phyloP scores from a whole-genome alignment of 352 stramenopile genomes.

The Pythium angustatum region DNA sequence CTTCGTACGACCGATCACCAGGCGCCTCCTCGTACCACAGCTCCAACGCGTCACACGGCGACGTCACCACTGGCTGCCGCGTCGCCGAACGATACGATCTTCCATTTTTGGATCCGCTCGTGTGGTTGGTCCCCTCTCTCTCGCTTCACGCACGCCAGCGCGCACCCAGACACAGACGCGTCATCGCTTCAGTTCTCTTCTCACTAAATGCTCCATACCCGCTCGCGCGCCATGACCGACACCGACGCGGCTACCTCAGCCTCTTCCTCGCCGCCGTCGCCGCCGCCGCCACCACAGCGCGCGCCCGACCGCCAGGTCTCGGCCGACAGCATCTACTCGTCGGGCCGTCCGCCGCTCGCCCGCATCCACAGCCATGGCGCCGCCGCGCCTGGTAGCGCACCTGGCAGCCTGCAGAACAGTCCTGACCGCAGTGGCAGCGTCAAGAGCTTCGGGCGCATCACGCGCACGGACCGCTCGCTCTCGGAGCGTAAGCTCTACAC shows the following conservation, averaged over 20 bases:
- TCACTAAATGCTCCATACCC: neutral
- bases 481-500: slow-evolving; percentile 80
- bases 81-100: neutral
- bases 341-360: slow-evolving; percentile 14
- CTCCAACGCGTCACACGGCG: slow-evolving; percentile 4
- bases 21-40: neutral
- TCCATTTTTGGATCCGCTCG: slow-evolving; percentile 10
- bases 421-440: slow-evolving; percentile 10
- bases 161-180: neutral
- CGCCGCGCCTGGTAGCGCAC: slow-evolving; percentile 21
- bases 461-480: slow-evolving; percentile 37
- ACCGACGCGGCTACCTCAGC: neutral
- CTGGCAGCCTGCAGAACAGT: slow-evolving; percentile 29
- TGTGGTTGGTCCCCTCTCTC: no score
- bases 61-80: slow-evolving; percentile 8
- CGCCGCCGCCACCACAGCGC: slow-evolving; percentile 14
- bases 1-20: neutral
- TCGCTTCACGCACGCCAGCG: neutral
- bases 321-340: slow-evolving; percentile 8
- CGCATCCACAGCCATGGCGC: neutral
- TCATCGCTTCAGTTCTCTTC: slow-evolving; percentile 4
- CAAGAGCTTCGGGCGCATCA: slow-evolving; percentile 22
- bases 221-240: slow-evolving; percentile 8
- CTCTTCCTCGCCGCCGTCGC: neutral
- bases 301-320: slow-evolving; percentile 24